Percentiles rank a stretch among this genome's conserved stretches.
phyloP scores from a whole-genome alignment of 1,284 basidiomycete genomes.

The Grifola frondosa region DNA sequence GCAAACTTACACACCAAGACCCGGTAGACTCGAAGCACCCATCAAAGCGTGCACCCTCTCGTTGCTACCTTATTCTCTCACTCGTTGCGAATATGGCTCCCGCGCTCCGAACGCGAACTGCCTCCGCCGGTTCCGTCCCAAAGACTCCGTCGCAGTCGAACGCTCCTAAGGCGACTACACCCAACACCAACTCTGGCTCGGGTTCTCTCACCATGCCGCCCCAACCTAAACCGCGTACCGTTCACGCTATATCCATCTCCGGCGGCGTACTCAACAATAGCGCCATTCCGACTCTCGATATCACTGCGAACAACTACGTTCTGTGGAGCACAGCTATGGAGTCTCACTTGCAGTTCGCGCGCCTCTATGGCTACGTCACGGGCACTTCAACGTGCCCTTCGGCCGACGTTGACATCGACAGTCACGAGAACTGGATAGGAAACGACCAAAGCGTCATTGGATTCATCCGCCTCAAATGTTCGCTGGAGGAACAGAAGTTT shows the following conservation, averaged over 20 bases:
- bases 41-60: not conserved
- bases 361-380: conserved; percentile 1
- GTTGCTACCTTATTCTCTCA: not conserved
- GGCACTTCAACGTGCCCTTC: not conserved
- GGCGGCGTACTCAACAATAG: not conserved
- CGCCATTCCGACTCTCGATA: not conserved
- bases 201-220: too few relatives aligned
- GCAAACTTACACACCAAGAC: not conserved
- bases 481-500: conserved; percentile 3
- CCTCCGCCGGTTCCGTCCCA: not conserved
- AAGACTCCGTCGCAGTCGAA: too few relatives aligned
- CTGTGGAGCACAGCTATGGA: not conserved
- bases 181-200: too few relatives aligned
- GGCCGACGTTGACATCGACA: not conserved
- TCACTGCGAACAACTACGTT: conserved; percentile 3
- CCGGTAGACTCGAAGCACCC: too few relatives aligned
- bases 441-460: conserved; percentile 2
- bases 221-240: too few relatives aligned
- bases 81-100: not conserved
- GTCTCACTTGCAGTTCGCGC: conserved; percentile 3
- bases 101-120: not conserved
- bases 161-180: too few relatives aligned
- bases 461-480: conserved; percentile 3
- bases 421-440: not conserved
- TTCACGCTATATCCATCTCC: conserved; percentile 4